These are phyloP conservation scores for Cercophora samala DNA, from an alignment of 495 filamentous ascomycete genomes.

Conservation along the genomic window DNA sequence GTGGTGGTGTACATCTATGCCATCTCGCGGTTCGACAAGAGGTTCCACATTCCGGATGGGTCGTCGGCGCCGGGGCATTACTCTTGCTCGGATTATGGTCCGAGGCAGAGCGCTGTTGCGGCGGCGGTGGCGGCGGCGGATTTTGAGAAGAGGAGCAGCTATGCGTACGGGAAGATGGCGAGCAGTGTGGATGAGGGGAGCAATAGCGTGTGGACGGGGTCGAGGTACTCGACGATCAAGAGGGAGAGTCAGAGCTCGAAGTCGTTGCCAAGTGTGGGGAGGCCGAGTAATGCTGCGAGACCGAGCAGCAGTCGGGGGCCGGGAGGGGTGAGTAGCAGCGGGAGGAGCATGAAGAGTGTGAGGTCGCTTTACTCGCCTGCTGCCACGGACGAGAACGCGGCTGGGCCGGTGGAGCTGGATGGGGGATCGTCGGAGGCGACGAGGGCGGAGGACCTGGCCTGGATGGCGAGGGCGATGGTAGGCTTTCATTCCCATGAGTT, in stretches of 20 bases:
- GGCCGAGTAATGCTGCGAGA: background rate
- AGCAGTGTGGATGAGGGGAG: background rate
- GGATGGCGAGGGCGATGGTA: constrained; percentile 32
- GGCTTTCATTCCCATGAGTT: constrained; percentile 12
- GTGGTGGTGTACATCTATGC: constrained; percentile 63
- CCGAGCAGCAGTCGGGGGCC: background rate
- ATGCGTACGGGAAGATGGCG: constrained; percentile 5
- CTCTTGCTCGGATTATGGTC: constrained; percentile 1
- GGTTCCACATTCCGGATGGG: constrained; percentile 64
- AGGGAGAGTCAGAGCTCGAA: background rate
- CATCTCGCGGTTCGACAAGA: constrained; percentile 62
- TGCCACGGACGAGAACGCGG: background rate
- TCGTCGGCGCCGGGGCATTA: constrained; percentile 38
- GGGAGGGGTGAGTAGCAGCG: background rate
- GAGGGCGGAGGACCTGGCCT: constrained; percentile 22
- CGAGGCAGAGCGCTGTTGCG: background rate
- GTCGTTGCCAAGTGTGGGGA: background rate
- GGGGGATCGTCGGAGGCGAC: constrained; percentile 10
- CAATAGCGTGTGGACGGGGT: constrained; percentile 4
- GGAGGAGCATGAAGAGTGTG: constrained; percentile 12
- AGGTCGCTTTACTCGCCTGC: background rate
- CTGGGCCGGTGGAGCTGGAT: background rate
- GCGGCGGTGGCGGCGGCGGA: background rate
- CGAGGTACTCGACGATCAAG: background rate
- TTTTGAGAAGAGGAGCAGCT: background rate